Percentiles rank a stretch among this genome's conserved stretches.
These are phyloP conservation scores for Capsella bursapastoris DNA, from an alignment of 345 rosid species.

Conservation along the genomic window DNA sequence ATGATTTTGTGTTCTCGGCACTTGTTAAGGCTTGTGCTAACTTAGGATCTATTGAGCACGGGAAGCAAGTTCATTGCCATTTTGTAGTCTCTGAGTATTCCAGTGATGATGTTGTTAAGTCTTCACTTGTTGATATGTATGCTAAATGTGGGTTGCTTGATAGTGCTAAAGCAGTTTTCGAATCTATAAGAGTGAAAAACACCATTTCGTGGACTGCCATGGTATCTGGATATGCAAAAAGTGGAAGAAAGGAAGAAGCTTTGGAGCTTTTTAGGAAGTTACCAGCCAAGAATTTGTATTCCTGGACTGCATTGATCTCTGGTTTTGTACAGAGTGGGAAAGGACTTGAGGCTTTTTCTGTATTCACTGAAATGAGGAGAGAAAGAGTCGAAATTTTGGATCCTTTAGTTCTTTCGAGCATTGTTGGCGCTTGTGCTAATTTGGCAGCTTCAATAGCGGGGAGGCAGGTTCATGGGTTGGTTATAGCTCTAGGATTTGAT, in stretches of 20 bases:
- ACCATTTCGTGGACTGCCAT: constrained; percentile 68
- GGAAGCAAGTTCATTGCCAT: constrained; percentile 69
- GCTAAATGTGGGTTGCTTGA: constrained; percentile 60
- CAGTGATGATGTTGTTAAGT: constrained; percentile 69
- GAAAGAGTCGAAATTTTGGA: constrained; percentile 67
- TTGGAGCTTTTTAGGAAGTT: constrained; percentile 49
- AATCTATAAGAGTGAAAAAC: constrained; percentile 56
- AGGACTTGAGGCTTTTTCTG: constrained; percentile 55
- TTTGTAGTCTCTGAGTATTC: constrained; percentile 54
- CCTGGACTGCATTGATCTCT: constrained; percentile 77
- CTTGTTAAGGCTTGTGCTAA: constrained; percentile 71
- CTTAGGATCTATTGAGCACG: constrained; percentile 54
- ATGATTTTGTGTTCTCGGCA: constrained; percentile 64
- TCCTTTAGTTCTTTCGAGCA: constrained; percentile 77
- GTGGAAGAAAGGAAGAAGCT: constrained; percentile 65
- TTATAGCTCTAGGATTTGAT: constrained; percentile 56
- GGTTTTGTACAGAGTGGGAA: constrained; percentile 80
- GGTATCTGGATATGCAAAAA: constrained; percentile 68
- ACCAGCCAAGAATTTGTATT: constrained; percentile 58
- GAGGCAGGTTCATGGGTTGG: constrained; percentile 69
- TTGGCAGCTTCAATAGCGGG: constrained; percentile 64
- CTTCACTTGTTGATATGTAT: constrained; percentile 80
- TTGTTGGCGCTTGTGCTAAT: constrained; percentile 76
- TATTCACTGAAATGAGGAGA: constrained; percentile 74
- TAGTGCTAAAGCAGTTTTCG: constrained; percentile 56